phyloP scores from a whole-genome alignment of 148 eudicot species.

The Diospyros kaki region DNA sequence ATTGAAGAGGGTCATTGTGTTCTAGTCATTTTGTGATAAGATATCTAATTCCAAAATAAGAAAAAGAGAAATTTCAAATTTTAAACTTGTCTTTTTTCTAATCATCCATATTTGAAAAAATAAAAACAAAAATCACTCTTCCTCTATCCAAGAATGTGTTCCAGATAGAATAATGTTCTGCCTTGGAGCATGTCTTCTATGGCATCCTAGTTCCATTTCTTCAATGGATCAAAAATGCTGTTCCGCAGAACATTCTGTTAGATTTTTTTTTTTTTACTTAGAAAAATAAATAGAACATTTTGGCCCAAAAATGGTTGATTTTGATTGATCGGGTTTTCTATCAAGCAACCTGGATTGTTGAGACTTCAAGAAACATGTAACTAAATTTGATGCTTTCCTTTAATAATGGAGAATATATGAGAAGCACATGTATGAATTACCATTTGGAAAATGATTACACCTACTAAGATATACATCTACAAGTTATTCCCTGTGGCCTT shows the following conservation, averaged over 20 bases:
- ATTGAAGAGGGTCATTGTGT: no score
- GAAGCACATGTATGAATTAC: no score
- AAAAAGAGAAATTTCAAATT: no score
- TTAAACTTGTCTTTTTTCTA: no score
- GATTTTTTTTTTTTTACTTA: neutral
- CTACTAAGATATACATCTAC: no score
- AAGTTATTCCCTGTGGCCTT: no score
- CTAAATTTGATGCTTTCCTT: neutral
- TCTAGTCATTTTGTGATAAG: no score
- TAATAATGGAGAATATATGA: no score
- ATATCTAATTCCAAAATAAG: no score
- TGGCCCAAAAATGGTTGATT: neutral
- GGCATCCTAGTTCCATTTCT: neutral
- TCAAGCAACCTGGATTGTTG: constrained; percentile 6
- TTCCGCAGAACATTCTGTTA: neutral
- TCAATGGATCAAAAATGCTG: neutral
- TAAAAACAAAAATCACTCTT: neutral
- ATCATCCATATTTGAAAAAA: no score
- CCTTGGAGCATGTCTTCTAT: neutral
- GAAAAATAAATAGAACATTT: neutral
- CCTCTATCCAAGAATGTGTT: neutral
- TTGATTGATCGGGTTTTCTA: neutral
- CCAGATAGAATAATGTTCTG: neutral
- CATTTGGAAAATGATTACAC: no score
- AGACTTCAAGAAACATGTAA: neutral